Evolutionary conservation across 768 basidiomycete species (phyloP).

Genomic region (Termitomyces sp.): DNA sequence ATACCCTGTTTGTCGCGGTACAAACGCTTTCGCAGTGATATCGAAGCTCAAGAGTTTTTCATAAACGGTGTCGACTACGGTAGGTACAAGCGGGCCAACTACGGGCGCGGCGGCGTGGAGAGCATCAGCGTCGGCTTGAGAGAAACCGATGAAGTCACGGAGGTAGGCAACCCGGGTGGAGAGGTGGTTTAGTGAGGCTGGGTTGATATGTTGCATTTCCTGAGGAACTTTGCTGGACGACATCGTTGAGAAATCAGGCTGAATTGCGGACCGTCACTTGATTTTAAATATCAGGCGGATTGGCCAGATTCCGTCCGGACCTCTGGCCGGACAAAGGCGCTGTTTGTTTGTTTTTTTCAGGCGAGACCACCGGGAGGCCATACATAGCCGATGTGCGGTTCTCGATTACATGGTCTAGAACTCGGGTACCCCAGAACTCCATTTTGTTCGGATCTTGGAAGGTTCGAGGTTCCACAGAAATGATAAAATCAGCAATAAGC

Average conservation of each 20-base stretch:
- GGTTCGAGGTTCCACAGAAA: too few relatives aligned
- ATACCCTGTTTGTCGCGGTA: conserved; percentile 34
- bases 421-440: too few relatives aligned
- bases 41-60: conserved; percentile 39
- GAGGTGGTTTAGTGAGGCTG: conserved; percentile 23
- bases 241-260: not conserved
- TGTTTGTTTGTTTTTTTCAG: not conserved
- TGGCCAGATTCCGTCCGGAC: not conserved
- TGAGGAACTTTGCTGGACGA: not conserved
- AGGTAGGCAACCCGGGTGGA: conserved; percentile 36
- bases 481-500: too few relatives aligned
- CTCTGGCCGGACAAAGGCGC: not conserved
- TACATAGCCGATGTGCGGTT: not conserved
- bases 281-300: not conserved
- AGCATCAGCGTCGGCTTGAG: conserved; percentile 32
- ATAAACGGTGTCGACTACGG: conserved; percentile 39
- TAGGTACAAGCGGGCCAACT: conserved; percentile 36
- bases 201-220: conserved; percentile 21
- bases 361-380: not conserved
- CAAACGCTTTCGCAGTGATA: conserved; percentile 33
- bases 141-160: conserved; percentile 39
- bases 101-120: conserved; percentile 33
- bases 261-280: not conserved
- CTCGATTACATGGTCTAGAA: not conserved
- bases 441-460: too few relatives aligned